Base-by-base conservation (phyloP, 176 grass and related monocot species). In the Phyllostachys edulis region DNA sequence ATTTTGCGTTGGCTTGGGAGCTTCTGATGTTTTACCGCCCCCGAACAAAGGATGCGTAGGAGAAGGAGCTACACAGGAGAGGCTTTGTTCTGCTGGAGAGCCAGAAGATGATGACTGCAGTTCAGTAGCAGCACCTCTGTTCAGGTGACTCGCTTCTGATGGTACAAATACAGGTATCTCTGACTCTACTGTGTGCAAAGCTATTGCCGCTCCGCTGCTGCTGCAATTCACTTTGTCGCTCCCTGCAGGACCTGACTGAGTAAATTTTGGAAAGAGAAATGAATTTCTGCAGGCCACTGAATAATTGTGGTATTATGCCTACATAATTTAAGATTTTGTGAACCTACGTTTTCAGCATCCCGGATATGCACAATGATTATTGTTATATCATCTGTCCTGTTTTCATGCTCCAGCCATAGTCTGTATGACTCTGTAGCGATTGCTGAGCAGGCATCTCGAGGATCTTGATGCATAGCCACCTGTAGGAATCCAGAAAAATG, bases 311-410 rank as follows among this genome's bases (percentile, higher is more conserved):
- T 21, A 85, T 78, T 80, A 64, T 41, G 63, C 65, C 44, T 55
- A 38, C 16, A 68, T 5, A 55, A 86, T 68, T 45, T 13, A 63
- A 82, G 56, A 73, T 84, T 49, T 27, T 73, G 79, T 84, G 40
- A 63, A 88, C 89, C 10, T 92, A 99, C 91, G 89, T 84, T 84
- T 90, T 73, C 63, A 29, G 78, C 85, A 64, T 92, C 89, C 75
- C 86, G 87, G 77, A 99, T 99, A 77, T 94, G 96, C 83, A 99
- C 96, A 3, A 99, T 83, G 39, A 99, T 94, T 86, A 99, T 88
- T 71, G 96, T 99, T 85, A 99, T 99, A 81, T 99, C 96, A 66
- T 99, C 96, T 37, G 96, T 99, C 75, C 96, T 85, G 68, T 87
- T 87, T 89, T 99, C 96, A 67, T 96, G 87, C 78, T 99, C 93